Base-by-base conservation (phyloP, 2,329 filamentous ascomycete genomes). In the Talaromyces sp. region DNA sequence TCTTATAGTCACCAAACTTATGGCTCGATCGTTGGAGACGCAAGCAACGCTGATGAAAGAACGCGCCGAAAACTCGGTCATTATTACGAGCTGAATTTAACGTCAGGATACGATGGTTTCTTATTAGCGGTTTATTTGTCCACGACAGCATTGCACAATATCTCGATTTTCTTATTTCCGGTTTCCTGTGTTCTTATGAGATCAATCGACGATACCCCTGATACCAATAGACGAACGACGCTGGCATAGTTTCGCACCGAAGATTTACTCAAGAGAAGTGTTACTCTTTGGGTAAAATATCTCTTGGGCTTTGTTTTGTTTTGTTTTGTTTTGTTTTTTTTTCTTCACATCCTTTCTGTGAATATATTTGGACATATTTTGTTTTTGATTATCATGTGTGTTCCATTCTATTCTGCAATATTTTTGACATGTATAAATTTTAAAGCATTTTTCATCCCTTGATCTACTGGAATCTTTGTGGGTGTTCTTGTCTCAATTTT, bases 41-140 rank as follows among this genome's bases (percentile, higher is more conserved):
- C 86, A 89, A 73, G 86, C 86, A 39, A 78, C 80, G 63, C 83
- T 86, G 66, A 84, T 88, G 77, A 85, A 84, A 68, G 83, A 84
- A 63, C 82, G 86, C 65, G 83, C 85, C 27, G 71, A 76, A 55
- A 68, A 69, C 59, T 75, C 72, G 32, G 62, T 72, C 44, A 66
- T 73, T 62, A 71, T 71, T 63, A 62, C 66, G 32, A 68, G 66
- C 56, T 69, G 69, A 69, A 64, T 56, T 66, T 62, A 60, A 28
- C 11, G 27, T 52, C 44, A 27, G 28, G 30, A 56, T 17, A 39
- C 32, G 19, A 42, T 55, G 36, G 13, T 60, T 30, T 53, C 27
- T 22, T 51, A 42, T 28, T 28, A 60, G 42, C 58, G 58, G 44
- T 52, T 33, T n/a, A 36, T 57, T 15, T 32, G 13, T 8, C n/a